Evolutionary conservation across 2,329 filamentous ascomycete genomes (phyloP).

Genomic region (Trichoderma citrinoviride): DNA sequence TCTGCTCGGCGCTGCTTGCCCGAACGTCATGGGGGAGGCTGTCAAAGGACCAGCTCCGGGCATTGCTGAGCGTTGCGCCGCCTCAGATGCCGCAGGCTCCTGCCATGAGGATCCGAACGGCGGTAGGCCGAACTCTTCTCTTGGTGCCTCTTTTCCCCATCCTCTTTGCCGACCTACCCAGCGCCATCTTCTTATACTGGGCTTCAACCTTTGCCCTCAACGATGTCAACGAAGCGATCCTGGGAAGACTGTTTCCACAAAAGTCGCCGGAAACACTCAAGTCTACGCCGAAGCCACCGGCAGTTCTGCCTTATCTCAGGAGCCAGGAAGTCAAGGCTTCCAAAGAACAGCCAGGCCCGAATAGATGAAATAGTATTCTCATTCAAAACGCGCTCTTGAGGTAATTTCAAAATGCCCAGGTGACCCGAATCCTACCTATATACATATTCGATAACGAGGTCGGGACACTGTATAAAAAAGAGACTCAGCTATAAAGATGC

Average conservation of each 20-base stretch:
- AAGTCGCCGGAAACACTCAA: constrained; percentile 24
- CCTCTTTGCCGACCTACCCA: constrained; percentile 37
- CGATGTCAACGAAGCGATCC: constrained; percentile 35
- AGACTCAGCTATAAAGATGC: neutral
- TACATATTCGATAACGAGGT: constrained; percentile 17
- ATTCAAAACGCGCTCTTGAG: constrained; percentile 18
- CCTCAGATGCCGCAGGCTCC: constrained; percentile 24
- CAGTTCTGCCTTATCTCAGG: constrained; percentile 27
- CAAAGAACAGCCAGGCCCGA: neutral
- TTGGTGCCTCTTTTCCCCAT: constrained; percentile 37
- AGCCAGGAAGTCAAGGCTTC: constrained; percentile 15
- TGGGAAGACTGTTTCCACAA: constrained; percentile 28
- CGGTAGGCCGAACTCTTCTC: constrained; percentile 34
- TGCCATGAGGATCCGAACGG: constrained; percentile 28
- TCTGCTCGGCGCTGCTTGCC: constrained; percentile 34
- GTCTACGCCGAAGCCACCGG: constrained; percentile 15
- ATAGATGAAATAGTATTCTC: constrained; percentile 22
- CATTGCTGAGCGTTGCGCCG: constrained; percentile 28
- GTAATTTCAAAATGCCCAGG: constrained; percentile 2
- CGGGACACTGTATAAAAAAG: constrained; percentile 9
- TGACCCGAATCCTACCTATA: constrained; percentile 22
- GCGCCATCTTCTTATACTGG: constrained; percentile 44
- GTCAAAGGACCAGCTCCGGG: constrained; percentile 30
- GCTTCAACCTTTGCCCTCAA: constrained; percentile 37
- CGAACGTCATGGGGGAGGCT: constrained; percentile 33